These are phyloP conservation scores for Aspergillus thermomutatus DNA, from an alignment of 2,329 filamentous ascomycete species.

Conservation along the genomic window DNA sequence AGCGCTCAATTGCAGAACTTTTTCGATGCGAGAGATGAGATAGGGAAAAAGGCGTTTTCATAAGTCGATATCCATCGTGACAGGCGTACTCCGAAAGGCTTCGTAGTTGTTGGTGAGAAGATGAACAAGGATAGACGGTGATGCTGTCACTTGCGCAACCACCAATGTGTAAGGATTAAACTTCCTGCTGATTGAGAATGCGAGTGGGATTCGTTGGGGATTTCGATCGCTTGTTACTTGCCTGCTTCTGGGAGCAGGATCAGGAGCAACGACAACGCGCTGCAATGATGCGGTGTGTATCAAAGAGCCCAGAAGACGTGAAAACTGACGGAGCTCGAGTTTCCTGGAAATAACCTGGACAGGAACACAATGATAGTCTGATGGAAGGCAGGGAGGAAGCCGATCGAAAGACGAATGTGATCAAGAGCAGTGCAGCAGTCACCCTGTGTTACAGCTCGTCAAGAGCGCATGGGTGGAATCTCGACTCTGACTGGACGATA, in stretches of 20 bases:
- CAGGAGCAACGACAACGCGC: not conserved
- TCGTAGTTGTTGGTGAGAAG: conserved; percentile 9
- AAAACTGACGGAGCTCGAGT: not conserved
- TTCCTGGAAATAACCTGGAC: not conserved
- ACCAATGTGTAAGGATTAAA: not conserved
- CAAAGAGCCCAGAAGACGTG: not conserved
- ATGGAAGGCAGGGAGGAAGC: not conserved
- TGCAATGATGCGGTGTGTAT: not conserved
- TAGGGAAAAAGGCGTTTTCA: conserved; percentile 19
- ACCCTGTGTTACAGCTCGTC: conserved; percentile 14
- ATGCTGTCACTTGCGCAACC: not conserved
- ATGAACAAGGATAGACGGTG: conserved; percentile 1
- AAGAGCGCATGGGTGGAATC: conserved; percentile 19
- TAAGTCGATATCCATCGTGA: conserved; percentile 33
- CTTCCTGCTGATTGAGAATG: not conserved
- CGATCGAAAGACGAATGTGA: not conserved
- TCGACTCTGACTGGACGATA: conserved; percentile 19
- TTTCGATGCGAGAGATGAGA: conserved; percentile 1
- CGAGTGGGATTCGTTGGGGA: not conserved
- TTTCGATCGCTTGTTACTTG: not conserved
- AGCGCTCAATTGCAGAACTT: conserved; percentile 23
- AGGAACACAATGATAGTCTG: not conserved
- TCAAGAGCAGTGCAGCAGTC: conserved; percentile 10
- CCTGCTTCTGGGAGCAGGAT: not conserved
- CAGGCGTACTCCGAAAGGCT: conserved; percentile 6